These are phyloP conservation scores for Candida sanyaensis DNA, from an alignment of 1,139 yeast genomes.

Conservation along the genomic window DNA sequence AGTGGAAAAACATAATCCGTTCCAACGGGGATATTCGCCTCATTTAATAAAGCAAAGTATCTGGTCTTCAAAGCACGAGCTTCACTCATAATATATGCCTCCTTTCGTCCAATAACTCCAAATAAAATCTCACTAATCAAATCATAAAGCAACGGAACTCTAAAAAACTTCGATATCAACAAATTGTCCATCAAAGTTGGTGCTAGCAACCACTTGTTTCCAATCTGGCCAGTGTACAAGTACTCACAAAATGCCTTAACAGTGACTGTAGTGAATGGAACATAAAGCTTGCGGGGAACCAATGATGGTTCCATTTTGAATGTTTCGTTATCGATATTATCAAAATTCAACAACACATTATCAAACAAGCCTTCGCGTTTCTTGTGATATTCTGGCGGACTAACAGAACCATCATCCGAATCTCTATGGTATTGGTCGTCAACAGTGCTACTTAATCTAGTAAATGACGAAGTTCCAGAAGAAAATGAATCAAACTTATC, in stretches of 20 bases:
- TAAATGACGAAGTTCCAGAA: constrained; percentile 15
- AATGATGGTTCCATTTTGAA: constrained; percentile 56
- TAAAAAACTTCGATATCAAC: constrained; percentile 61
- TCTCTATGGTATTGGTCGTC: constrained; percentile 1
- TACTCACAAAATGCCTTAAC: constrained; percentile 70
- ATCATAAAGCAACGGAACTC: constrained; percentile 68
- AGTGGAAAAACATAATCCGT: constrained; percentile 36
- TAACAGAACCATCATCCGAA: constrained; percentile 4
- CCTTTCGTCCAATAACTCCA: constrained; percentile 68
- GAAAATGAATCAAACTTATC: constrained; percentile 14
- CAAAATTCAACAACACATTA: constrained; percentile 38
- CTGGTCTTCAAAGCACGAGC: constrained; percentile 34
- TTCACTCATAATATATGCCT: constrained; percentile 49
- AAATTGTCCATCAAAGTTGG: constrained; percentile 70
- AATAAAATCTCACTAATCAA: constrained; percentile 67
- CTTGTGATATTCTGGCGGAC: constrained; percentile 1
- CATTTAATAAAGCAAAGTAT: constrained; percentile 27
- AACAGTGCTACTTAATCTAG: constrained; percentile 6
- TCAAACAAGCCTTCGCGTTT: constrained; percentile 19
- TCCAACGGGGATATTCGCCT: constrained; percentile 25
- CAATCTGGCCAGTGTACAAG: constrained; percentile 76
- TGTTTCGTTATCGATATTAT: constrained; percentile 33
- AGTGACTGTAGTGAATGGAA: constrained; percentile 65
- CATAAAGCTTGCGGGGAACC: constrained; percentile 65
- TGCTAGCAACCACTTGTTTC: constrained; percentile 66